Evolutionary conservation across 2,329 filamentous ascomycete genomes (phyloP).

Genomic region (Microthyrium microscopicum): DNA sequence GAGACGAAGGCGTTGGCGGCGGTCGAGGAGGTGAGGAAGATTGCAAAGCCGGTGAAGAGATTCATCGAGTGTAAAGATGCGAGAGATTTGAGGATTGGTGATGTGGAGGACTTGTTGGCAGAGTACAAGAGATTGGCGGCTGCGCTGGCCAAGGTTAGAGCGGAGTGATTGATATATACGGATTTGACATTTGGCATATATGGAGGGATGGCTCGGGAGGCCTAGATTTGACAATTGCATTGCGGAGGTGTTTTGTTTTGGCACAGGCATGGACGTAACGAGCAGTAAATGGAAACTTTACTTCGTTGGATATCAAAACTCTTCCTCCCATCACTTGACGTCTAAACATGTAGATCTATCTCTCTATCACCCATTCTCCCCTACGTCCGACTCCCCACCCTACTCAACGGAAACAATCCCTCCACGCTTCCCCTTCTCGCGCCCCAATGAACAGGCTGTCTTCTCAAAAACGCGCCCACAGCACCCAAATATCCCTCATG

Average conservation of each 20-base stretch:
- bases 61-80: constrained; percentile 30
- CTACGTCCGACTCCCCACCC: no score
- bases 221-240: no score
- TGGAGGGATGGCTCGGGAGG: no score
- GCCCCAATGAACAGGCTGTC: constrained; percentile 84
- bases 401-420: constrained; percentile 6
- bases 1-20: constrained; percentile 25
- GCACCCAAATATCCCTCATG: constrained; percentile 92
- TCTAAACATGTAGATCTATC: no score
- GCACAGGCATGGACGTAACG: no score
- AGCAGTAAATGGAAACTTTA: no score
- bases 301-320: no score
- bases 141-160: constrained; percentile 25
- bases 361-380: no score
- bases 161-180: no score
- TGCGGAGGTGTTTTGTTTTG: no score
- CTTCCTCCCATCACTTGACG: no score
- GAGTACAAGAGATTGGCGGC: constrained; percentile 28
- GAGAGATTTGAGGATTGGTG: constrained; percentile 28
- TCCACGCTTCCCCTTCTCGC: constrained; percentile 66
- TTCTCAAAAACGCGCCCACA: constrained; percentile 84
- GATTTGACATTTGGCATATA: no score
- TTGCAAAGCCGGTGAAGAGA: constrained; percentile 28
- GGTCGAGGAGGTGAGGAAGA: constrained; percentile 27
- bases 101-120: constrained; percentile 29